Evolutionary conservation across 1,284 basidiomycete genomes (phyloP).

Genomic region (Malassezia furfur): DNA sequence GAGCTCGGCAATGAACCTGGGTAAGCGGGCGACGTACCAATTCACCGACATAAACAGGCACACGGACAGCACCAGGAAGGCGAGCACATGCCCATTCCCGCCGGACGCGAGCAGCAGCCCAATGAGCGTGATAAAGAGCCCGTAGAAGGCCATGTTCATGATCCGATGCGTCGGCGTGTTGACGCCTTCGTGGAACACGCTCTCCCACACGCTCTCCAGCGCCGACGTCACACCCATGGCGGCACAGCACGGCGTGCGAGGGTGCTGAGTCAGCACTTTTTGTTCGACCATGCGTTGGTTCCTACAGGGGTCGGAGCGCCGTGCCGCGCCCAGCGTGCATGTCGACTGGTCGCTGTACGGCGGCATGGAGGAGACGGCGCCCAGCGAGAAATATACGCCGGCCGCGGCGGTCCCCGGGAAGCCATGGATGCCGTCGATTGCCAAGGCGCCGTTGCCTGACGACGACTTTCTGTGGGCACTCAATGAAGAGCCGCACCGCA

Average conservation of each 20-base stretch:
- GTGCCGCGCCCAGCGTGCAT: conserved; percentile 25
- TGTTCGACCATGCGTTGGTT: no score
- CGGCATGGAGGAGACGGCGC: conserved; percentile 29
- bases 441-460: conserved; percentile 28
- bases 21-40: conserved; percentile 35
- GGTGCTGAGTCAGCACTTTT: neutral
- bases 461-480: conserved; percentile 69
- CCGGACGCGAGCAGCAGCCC: conserved; percentile 40
- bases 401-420: conserved; percentile 2
- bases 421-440: conserved; percentile 41
- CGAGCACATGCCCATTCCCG: conserved; percentile 47
- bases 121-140: conserved; percentile 44
- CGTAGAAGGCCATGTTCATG: conserved; percentile 49
- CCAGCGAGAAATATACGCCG: conserved; percentile 13
- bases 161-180: conserved; percentile 33
- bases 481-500: conserved; percentile 92
- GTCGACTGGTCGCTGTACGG: conserved; percentile 47
- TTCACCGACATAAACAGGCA: conserved; percentile 47
- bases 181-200: conserved; percentile 36
- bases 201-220: conserved; percentile 17
- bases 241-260: no score
- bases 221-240: conserved; percentile 1
- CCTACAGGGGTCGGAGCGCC: no score
- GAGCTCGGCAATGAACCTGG: conserved; percentile 15
- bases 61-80: conserved; percentile 39